phyloP scores from a whole-genome alignment of 169 alveolate species.

The Plasmodium adleri region DNA sequence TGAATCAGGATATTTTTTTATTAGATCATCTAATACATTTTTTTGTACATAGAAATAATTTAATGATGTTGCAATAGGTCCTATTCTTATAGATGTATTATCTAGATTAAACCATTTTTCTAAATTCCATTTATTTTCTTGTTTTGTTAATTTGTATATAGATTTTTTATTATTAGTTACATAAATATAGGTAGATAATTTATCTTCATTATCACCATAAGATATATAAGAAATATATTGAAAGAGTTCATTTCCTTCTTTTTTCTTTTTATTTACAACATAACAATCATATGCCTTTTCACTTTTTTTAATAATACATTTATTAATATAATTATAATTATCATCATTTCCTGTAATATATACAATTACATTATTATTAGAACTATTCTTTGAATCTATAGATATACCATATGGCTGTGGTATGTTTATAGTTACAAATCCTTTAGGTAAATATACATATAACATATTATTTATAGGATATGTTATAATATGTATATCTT shows the following conservation, averaged over 20 bases:
- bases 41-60: constrained; percentile 43
- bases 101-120: constrained; percentile 36
- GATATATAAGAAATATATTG: constrained; percentile 50
- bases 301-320: constrained; percentile 23
- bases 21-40: constrained; percentile 13
- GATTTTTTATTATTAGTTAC: constrained; percentile 46
- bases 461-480: constrained; percentile 51
- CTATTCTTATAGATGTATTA: constrained; percentile 35
- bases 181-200: neutral
- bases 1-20: constrained; percentile 20
- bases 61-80: constrained; percentile 42
- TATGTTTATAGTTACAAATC: constrained; percentile 3
- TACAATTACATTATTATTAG: neutral
- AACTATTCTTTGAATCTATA: constrained; percentile 26
- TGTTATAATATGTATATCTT: constrained; percentile 20
- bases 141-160: constrained; percentile 37
- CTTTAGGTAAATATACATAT: constrained; percentile 14
- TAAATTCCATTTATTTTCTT: constrained; percentile 31
- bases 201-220: neutral
- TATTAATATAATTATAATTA: constrained; percentile 32
- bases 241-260: constrained; percentile 32
- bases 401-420: constrained; percentile 58
- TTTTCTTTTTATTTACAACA: constrained; percentile 26
- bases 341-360: constrained; percentile 71
- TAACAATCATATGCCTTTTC: constrained; percentile 44